Conservation (phyloP, 176 grass and related monocot genomes). For the Alloteropsis semialata region DNA sequence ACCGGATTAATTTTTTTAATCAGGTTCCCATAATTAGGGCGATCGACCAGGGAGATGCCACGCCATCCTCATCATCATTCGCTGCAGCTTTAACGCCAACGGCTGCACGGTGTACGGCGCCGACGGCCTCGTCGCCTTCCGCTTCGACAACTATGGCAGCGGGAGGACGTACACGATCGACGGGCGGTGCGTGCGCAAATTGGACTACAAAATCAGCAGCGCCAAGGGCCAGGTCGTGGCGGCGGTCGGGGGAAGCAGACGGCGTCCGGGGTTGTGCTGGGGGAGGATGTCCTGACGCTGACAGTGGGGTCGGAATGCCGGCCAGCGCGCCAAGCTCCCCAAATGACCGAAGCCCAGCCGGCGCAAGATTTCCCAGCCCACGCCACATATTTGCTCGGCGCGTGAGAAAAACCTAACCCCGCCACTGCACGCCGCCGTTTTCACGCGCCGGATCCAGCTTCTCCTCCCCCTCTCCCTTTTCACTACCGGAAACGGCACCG, state of each 20-base stretch:
- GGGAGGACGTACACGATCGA: constrained; percentile 23
- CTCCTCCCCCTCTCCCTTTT: too few relatives aligned
- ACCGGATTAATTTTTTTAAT: not conserved
- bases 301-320: constrained; percentile 46
- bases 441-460: too few relatives aligned
- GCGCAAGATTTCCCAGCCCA: too few relatives aligned
- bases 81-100: not conserved
- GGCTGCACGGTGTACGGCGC: constrained; percentile 27
- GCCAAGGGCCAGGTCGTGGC: constrained; percentile 12
- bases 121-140: constrained; percentile 50
- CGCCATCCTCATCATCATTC: constrained; percentile 11
- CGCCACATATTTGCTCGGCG: too few relatives aligned
- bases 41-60: too few relatives aligned
- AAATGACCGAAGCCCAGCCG: too few relatives aligned
- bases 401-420: too few relatives aligned
- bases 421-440: too few relatives aligned
- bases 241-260: constrained; percentile 47
- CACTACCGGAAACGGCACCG: too few relatives aligned
- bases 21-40: not conserved
- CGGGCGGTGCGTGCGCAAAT: constrained; percentile 40
- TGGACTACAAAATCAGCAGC: constrained; percentile 30
- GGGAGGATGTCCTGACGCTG: constrained; percentile 68
- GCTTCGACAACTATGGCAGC: constrained; percentile 76
- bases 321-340: too few relatives aligned
- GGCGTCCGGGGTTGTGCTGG: constrained; percentile 39